These are phyloP conservation scores for Lablab purpureus DNA, from an alignment of 306 rosid species.

Conservation along the genomic window DNA sequence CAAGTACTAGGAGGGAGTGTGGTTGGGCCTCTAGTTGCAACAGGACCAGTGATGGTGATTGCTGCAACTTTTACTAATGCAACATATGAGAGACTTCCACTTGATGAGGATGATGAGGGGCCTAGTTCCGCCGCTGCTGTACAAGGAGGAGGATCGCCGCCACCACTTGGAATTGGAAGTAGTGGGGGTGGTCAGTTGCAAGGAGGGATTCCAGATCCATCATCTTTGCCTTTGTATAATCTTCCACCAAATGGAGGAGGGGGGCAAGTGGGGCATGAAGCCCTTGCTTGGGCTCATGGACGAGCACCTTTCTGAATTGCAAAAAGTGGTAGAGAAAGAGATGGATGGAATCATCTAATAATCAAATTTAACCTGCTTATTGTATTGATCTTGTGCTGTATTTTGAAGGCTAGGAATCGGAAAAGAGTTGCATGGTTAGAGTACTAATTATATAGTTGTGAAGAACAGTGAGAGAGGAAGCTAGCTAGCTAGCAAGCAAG, in stretches of 20 bases:
- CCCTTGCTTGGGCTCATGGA: constrained; percentile 80
- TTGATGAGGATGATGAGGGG: constrained; percentile 82
- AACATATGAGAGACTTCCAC: constrained; percentile 87
- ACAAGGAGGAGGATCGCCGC: constrained; percentile 50
- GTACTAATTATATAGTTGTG: constrained; percentile 46
- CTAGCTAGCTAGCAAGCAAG: constrained; percentile 32
- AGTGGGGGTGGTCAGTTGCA: constrained; percentile 56
- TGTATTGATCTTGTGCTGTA: constrained; percentile 20
- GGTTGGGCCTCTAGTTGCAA: constrained; percentile 86
- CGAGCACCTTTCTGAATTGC: constrained; percentile 64
- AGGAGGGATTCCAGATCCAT: constrained; percentile 67
- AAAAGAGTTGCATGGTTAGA: constrained; percentile 26
- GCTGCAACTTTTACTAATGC: constrained; percentile 98
- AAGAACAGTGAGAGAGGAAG: constrained; percentile 42
- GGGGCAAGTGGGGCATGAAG: constrained; percentile 73
- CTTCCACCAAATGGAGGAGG: constrained; percentile 69
- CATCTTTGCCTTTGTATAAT: constrained; percentile 71
- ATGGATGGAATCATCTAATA: constrained; percentile 25
- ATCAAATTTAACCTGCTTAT: constrained; percentile 10
- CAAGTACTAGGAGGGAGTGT: constrained; percentile 95
- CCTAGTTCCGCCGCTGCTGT: constrained; percentile 51
- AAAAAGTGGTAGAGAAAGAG: background rate
- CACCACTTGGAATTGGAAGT: constrained; percentile 59
- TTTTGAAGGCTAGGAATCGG: constrained; percentile 46
- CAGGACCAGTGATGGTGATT: constrained; percentile 90